phyloP scores from a whole-genome alignment of 2,329 filamentous ascomycete genomes.

The Aspergillus caelatus region DNA sequence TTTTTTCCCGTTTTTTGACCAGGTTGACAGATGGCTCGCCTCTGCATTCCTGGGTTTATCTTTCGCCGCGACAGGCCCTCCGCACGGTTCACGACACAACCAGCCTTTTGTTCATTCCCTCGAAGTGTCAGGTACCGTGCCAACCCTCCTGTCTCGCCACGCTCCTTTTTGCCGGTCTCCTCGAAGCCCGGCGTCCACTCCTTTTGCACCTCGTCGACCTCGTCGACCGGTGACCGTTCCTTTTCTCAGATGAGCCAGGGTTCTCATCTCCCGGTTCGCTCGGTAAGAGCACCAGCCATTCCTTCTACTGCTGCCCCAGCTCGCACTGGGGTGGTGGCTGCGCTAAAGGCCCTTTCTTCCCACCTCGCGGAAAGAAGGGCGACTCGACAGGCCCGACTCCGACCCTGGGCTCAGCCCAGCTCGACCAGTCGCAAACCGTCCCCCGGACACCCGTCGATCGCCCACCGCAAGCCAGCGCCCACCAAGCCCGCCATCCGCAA shows the following conservation, averaged over 20 bases:
- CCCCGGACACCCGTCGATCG: constrained; percentile 13
- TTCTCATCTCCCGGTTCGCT: constrained; percentile 24
- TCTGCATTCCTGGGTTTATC: constrained; percentile 21
- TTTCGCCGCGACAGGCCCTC: constrained; percentile 7
- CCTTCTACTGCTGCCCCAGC: constrained; percentile 7
- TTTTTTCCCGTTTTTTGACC: constrained; percentile 12
- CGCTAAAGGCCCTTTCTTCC: constrained; percentile 7
- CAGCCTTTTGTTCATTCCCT: constrained; percentile 13
- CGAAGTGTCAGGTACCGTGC: constrained; percentile 16
- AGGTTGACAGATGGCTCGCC: constrained; percentile 24
- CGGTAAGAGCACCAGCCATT: constrained; percentile 8
- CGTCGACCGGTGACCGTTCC: constrained; percentile 8
- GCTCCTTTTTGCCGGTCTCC: constrained; percentile 14
- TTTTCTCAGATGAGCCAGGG: constrained; percentile 18
- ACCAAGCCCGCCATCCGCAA: constrained; percentile 5
- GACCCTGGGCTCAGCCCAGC: constrained; percentile 15
- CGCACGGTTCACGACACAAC: constrained; percentile 16
- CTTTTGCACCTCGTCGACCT: neutral
- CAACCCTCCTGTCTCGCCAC: constrained; percentile 16
- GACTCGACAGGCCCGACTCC: constrained; percentile 17
- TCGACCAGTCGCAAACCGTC: constrained; percentile 12
- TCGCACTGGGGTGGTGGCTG: constrained; percentile 3
- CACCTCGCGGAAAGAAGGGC: constrained; percentile 17
- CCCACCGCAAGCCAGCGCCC: constrained; percentile 1
- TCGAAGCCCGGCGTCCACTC: constrained; percentile 14